Percentiles rank a stretch among this genome's conserved stretches.
These are phyloP conservation scores for Solanum pimpinellifolium DNA, from an alignment of 257 asterid genomes.

Conservation along the genomic window DNA sequence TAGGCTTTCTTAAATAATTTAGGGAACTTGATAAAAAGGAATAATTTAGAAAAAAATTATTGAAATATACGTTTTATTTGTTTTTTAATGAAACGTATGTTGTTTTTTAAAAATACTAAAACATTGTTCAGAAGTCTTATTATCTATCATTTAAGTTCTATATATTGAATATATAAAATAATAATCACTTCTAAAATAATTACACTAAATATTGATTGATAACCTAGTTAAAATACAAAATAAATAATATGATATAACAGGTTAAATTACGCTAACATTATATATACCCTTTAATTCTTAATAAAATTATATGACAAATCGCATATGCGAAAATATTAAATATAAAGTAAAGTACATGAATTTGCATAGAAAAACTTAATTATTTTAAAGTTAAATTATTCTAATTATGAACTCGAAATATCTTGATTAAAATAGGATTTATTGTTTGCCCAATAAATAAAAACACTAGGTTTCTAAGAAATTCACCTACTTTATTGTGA, in stretches of 20 bases:
- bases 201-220: background rate
- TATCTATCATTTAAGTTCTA: background rate
- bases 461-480: background rate
- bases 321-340: background rate
- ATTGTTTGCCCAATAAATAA: background rate
- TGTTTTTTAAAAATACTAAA: background rate
- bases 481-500: background rate
- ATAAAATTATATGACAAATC: rapidly evolving
- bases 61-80: too few relatives aligned
- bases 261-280: background rate
- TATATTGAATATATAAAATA: background rate
- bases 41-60: too few relatives aligned
- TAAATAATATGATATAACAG: too few relatives aligned
- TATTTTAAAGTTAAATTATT: background rate
- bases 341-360: background rate
- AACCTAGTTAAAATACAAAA: too few relatives aligned
- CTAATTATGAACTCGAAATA: rapidly evolving
- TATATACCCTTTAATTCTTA: background rate
- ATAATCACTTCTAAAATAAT: background rate
- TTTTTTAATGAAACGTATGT: background rate
- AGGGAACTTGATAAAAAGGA: too few relatives aligned
- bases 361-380: rapidly evolving
- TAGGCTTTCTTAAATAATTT: background rate
- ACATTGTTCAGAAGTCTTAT: background rate
- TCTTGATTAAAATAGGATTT: background rate